Evolutionary conservation across 352 stramenopile species (phyloP), one percentile per base, ranked within the genome.

Genomic region (Globisporangium cederbergense): DNA sequence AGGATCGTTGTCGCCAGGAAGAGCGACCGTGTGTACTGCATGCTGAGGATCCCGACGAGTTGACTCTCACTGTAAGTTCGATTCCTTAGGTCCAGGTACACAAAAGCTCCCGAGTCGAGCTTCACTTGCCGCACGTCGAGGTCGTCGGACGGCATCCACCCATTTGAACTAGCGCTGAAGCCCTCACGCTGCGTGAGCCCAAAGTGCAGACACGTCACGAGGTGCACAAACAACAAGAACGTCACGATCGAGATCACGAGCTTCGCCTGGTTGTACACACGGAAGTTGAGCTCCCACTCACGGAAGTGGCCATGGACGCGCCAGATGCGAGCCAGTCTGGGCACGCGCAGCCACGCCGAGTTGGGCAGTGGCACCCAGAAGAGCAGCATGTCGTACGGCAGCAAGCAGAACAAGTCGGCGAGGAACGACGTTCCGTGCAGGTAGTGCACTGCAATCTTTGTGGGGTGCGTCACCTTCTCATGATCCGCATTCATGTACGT

Each of bases 371-470:
- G 25, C 20, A 43, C 46, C 30, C 43, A 20, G 14, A 46, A 22
- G 25, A 77, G 30, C 4, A 85, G 43, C 7, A 79, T 14, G 20
- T 66, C 58, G 52, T 83, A 88, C 1, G 80, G 80, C 0, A 88
- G 57, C 46, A 78, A 47, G 28, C 68, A 82, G 2, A 88, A 14
- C 3, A 88, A 34, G 46, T 89, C 80, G 5, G 50, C 10, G 4
- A 74, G 4, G 25, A 76, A 86, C 1, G 51, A 54, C 2, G 11
- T 20, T 11, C 67, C 53, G 8, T 58, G 66, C 1, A 67, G 45
- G 38, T 86, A 74, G 30, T 76, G 71, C 3, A 53, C 59, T 8
- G 71, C 75, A 0, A 76, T 69, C 2, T 73, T 67, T 18, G 60
- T 52, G 20, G 70, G 46, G 1, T 71, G 53, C 3, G 64, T 47